Conservation (phyloP, 768 basidiomycete species). For the Lactarius trivialis region DNA sequence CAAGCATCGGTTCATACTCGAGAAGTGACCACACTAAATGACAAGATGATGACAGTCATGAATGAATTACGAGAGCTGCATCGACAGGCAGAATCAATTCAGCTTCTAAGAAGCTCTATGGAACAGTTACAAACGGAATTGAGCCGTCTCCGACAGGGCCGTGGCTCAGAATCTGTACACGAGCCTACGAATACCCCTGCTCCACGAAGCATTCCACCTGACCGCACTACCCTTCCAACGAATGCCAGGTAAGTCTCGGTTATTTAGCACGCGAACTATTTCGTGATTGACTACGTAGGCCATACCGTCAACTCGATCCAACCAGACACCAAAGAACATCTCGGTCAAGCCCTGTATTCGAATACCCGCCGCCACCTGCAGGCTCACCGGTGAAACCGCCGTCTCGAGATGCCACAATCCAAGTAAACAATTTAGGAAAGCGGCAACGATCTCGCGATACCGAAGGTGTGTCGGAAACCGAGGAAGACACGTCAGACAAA, state of each 20-base stretch:
- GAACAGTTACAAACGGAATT: slow-evolving; percentile 21
- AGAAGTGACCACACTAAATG: slow-evolving; percentile 18
- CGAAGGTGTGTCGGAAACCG: slow-evolving; percentile 38
- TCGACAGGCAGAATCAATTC: slow-evolving; percentile 18
- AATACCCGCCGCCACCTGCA: slow-evolving; percentile 22
- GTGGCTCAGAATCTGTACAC: slow-evolving; percentile 10
- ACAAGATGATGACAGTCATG: slow-evolving; percentile 12
- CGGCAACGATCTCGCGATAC: slow-evolving; percentile 49
- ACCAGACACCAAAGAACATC: slow-evolving; percentile 1
- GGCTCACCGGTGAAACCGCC: slow-evolving; percentile 19
- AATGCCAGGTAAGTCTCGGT: slow-evolving; percentile 10
- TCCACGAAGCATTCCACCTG: slow-evolving; percentile 5
- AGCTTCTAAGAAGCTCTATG: slow-evolving; percentile 16
- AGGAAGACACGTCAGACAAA: slow-evolving; percentile 33
- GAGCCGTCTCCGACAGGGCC: slow-evolving; percentile 5
- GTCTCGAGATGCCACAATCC: slow-evolving; percentile 34
- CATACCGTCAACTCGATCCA: slow-evolving; percentile 7
- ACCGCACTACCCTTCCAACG: slow-evolving; percentile 4
- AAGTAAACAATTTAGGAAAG: slow-evolving; percentile 52
- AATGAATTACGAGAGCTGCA: slow-evolving; percentile 17
- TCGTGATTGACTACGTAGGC: neutral
- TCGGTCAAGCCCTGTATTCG: slow-evolving; percentile 19
- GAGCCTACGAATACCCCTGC: slow-evolving; percentile 14
- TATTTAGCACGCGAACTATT: neutral
- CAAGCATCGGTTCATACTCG: slow-evolving; percentile 14